phyloP scores from a whole-genome alignment of 176 grass and related monocot genomes.

The Thalia dealbata region DNA sequence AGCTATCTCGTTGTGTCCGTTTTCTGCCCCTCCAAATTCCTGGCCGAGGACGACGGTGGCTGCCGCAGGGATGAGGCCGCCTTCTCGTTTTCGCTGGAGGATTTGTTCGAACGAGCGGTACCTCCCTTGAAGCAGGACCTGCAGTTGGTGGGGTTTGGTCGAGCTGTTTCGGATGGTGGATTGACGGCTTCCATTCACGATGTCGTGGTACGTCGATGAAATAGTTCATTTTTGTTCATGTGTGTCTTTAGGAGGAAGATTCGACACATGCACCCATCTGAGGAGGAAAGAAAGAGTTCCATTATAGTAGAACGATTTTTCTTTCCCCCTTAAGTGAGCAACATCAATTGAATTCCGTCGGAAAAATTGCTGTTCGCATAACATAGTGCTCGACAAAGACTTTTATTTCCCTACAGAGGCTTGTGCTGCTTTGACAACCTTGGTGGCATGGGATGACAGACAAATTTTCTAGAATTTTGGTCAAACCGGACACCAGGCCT shows the following conservation, averaged over 20 bases:
- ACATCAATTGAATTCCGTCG: too few relatives aligned
- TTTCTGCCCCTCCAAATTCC: constrained; percentile 42
- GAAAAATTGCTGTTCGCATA: too few relatives aligned
- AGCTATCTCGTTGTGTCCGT: constrained; percentile 72
- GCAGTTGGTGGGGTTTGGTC: constrained; percentile 59
- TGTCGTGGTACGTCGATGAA: constrained; percentile 47
- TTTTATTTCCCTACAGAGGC: too few relatives aligned
- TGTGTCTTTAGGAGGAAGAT: not conserved
- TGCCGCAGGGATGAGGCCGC: not conserved
- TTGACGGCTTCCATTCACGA: constrained; percentile 86
- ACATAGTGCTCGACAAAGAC: too few relatives aligned
- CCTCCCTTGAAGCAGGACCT: constrained; percentile 15
- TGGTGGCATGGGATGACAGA: too few relatives aligned
- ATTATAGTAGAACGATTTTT: too few relatives aligned
- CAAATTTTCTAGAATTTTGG: too few relatives aligned
- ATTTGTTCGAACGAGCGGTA: constrained; percentile 19
- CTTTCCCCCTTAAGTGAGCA: too few relatives aligned
- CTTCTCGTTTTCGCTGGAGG: constrained; percentile 18
- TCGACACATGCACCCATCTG: not conserved
- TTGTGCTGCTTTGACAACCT: too few relatives aligned
- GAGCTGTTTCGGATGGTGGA: constrained; percentile 68
- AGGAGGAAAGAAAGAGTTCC: too few relatives aligned
- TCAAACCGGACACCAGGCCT: too few relatives aligned
- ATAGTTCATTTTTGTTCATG: not conserved
- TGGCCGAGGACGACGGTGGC: constrained; percentile 12